phyloP scores from a whole-genome alignment of 108 stramenopile species.

The Mediolabrus comicus region DNA sequence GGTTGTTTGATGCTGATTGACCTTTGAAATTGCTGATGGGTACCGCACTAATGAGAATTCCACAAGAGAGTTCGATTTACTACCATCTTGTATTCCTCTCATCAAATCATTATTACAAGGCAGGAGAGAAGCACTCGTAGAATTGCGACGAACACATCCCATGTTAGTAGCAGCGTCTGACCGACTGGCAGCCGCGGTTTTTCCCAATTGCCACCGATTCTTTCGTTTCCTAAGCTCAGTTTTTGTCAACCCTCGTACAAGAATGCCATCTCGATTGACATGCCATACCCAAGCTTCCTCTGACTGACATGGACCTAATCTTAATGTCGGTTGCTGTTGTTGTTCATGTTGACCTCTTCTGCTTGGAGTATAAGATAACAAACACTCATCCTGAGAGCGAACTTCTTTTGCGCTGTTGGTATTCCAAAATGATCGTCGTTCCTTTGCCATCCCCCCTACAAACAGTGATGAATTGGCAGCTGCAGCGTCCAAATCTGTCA shows the following conservation, averaged over 20 bases:
- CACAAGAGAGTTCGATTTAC: slow-evolving; percentile 7
- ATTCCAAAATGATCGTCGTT: slow-evolving; percentile 12
- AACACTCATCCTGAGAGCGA: slow-evolving; percentile 17
- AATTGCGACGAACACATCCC: slow-evolving; percentile 25
- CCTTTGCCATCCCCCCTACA: background rate
- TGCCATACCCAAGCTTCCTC: slow-evolving; percentile 72
- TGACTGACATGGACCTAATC: slow-evolving; percentile 52
- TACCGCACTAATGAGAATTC: slow-evolving; percentile 47
- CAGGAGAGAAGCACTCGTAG: slow-evolving; percentile 3
- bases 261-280: slow-evolving; percentile 55
- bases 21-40: slow-evolving; percentile 16
- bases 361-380: slow-evolving; percentile 12
- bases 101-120: slow-evolving; percentile 13
- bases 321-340: slow-evolving; percentile 14
- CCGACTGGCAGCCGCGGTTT: background rate
- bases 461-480: slow-evolving; percentile 11
- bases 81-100: background rate
- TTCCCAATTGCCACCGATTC: slow-evolving; percentile 6
- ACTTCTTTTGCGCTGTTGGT: background rate
- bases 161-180: background rate
- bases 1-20: background rate
- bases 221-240: slow-evolving; percentile 16
- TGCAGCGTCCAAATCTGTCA: slow-evolving; percentile 21
- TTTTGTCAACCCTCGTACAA: slow-evolving; percentile 40
- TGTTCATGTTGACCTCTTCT: too few relatives aligned